Evolutionary conservation across 2,329 filamentous ascomycete species (phyloP).

Genomic region (Epichloe coenophiala): DNA sequence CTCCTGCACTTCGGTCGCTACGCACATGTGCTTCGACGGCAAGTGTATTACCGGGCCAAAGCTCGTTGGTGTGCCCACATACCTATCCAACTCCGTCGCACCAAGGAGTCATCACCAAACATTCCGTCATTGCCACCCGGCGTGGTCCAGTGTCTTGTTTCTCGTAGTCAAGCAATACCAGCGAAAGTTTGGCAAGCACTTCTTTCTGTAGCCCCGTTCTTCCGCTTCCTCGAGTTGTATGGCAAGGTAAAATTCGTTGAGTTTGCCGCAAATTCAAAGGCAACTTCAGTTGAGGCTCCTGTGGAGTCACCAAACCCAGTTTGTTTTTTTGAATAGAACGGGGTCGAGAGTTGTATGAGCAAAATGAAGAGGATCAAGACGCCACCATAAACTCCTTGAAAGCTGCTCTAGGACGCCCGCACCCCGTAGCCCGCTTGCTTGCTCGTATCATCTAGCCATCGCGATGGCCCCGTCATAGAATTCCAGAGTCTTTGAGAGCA

Average conservation of each 20-base stretch:
- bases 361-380: not conserved
- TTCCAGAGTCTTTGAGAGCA: slow-evolving; percentile 93
- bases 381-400: slow-evolving; percentile 8
- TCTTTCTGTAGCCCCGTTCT: not conserved
- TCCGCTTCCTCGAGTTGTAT: not conserved
- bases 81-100: not conserved
- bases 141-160: not conserved
- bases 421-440: not conserved
- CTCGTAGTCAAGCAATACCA: not conserved
- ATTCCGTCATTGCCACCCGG: slow-evolving; percentile 1
- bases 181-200: not conserved
- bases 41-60: not conserved
- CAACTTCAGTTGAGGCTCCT: not conserved
- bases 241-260: too few species aligned
- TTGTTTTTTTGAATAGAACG: not conserved
- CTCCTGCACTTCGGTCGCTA: not conserved
- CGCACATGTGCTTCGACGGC: not conserved
- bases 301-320: not conserved
- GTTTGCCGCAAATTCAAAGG: not conserved
- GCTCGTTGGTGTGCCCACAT: not conserved
- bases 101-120: slow-evolving; percentile 3
- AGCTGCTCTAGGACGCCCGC: slow-evolving; percentile 13
- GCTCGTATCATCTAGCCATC: slow-evolving; percentile 8
- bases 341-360: not conserved
- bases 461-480: slow-evolving; percentile 47